Percentiles rank a stretch among this genome's conserved stretches.
phyloP scores from a whole-genome alignment of 2,329 filamentous ascomycete species.

The Colletotrichum agaves region DNA sequence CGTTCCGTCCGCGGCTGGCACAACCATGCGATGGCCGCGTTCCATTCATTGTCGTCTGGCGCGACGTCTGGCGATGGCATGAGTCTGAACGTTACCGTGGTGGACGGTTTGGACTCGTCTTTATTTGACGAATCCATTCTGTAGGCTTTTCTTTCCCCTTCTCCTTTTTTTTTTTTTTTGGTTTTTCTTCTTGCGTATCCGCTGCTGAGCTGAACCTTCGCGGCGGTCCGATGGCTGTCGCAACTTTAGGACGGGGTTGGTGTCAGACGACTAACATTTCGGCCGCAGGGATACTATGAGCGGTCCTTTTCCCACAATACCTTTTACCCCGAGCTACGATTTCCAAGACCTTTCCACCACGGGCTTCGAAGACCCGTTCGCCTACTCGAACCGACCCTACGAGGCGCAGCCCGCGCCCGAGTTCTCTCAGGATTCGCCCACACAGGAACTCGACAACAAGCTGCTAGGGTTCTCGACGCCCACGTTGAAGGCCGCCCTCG shows the following conservation, averaged over 20 bases:
- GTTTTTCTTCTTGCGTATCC: not conserved
- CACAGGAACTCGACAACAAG: slow-evolving; percentile 73
- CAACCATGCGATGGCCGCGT: slow-evolving; percentile 67
- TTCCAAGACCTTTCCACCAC: slow-evolving; percentile 66
- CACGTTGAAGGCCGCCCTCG: slow-evolving; percentile 66
- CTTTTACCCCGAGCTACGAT: slow-evolving; percentile 70
- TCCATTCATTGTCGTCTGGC: slow-evolving; percentile 64
- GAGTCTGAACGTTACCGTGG: slow-evolving; percentile 56
- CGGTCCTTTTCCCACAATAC: slow-evolving; percentile 53
- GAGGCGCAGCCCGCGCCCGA: slow-evolving; percentile 57
- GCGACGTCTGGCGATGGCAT: slow-evolving; percentile 58
- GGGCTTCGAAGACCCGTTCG: slow-evolving; percentile 75
- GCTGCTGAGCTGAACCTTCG: not conserved
- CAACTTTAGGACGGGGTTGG: slow-evolving; percentile 24
- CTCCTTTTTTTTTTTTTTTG: slow-evolving; percentile 36
- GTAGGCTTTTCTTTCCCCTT: slow-evolving; percentile 55
- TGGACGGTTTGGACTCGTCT: slow-evolving; percentile 63
- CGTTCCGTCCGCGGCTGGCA: slow-evolving; percentile 38
- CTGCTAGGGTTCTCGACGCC: slow-evolving; percentile 79
- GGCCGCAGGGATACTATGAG: slow-evolving; percentile 56
- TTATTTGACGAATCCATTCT: slow-evolving; percentile 67
- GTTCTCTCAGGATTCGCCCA: slow-evolving; percentile 59
- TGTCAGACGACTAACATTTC: slow-evolving; percentile 22
- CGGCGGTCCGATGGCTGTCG: not conserved
- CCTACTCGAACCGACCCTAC: slow-evolving; percentile 63